Percentiles rank a stretch among this genome's conserved stretches.
Evolutionary conservation across 345 rosid species (phyloP).

Genomic region (Arabidopsis thaliana): TAIR10.1 NC_003076.8:18630001-18630500

Average conservation of each 20-base stretch:
- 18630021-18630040: constrained; percentile 59
- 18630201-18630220: constrained; percentile 64
- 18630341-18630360: neutral
- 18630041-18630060: constrained; percentile 56
- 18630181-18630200: constrained; percentile 52
- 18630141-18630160: constrained; percentile 7
- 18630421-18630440: constrained; percentile 61
- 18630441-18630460: constrained; percentile 49
- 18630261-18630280: constrained; percentile 58
- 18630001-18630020: constrained; percentile 57
- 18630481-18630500: constrained; percentile 61
- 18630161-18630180: constrained; percentile 55
- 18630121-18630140: constrained; percentile 5
- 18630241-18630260: constrained; percentile 63
- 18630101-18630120: constrained; percentile 1
- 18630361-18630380: neutral
- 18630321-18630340: neutral
- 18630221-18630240: constrained; percentile 74
- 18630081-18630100: constrained; percentile 42
- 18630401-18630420: constrained; percentile 53
- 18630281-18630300: constrained; percentile 69
- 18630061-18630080: constrained; percentile 57
- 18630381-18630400: constrained; percentile 35
- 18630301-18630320: constrained; percentile 58
- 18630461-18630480: constrained; percentile 54